Evolutionary conservation across 768 basidiomycete genomes (phyloP), one percentile per base, ranked within the genome.

Genomic region (Coprinopsis cinerea): DNA sequence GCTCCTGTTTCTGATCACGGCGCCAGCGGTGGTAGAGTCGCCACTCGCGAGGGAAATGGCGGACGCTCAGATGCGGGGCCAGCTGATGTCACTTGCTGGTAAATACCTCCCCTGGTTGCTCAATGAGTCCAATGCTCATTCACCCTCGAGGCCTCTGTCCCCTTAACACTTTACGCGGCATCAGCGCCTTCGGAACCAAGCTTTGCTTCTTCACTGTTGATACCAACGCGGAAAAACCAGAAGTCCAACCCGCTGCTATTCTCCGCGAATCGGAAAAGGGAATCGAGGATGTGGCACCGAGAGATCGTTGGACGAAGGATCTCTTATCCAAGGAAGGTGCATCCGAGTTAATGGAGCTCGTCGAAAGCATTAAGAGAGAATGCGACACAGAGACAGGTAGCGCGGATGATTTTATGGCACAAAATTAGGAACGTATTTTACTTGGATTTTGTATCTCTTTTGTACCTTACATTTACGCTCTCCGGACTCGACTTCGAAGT

Each of bases 1-100:
- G n/a, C 56, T 67, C 14, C 48, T 68, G n/a, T 18, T 69, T 25
- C 47, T 65, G 20, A 15, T 67, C 27, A 59, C 58, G 28, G 3
- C 51, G 26, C 53, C 51, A 1, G 32, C 41, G 11, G 34, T 44
- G 3, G 37, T 66, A 4, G 14, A 18, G 1, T 50, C 44, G 17
- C 28, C 11, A 1, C 62, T 66, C 28, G 54, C 44, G 22, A 57
- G 66, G 6, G 48, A 57, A 40, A 47, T 51, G 0, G 63, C 58
- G 2, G 64, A 63, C 51, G 17, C 26, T 10, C 59, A 59, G 36
- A 57, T 56, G 41, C 35, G 64, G 17, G 44, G 34, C 13, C 57
- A 61, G 1, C 34, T 65, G 18, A 39, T 47, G 2, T 58, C 62
- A 43, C 42, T 60, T n/a, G 28, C 22, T 2, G 52, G 46, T 25